Evolutionary conservation across 202 grass and related monocot species (phyloP).

Genomic region (Carex sylvatica): DNA sequence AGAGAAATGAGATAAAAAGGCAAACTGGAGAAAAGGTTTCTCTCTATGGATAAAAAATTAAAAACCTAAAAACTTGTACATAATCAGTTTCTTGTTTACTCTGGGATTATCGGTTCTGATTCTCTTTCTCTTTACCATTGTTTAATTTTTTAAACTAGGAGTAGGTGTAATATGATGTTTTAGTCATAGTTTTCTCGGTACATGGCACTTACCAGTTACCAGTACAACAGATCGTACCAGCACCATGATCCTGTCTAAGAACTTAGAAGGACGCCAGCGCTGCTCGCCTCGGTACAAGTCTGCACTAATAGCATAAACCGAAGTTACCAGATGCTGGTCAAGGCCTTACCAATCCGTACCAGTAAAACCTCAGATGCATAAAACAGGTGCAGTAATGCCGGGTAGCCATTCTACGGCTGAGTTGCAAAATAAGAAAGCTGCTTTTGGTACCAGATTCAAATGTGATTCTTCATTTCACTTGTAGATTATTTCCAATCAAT

Average conservation of each 20-base stretch:
- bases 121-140: not conserved
- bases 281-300: not conserved
- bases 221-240: not conserved
- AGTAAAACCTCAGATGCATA: not conserved
- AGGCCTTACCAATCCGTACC: not conserved
- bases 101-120: not conserved
- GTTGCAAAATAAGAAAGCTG: too few relatives aligned
- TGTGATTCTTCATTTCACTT: too few relatives aligned
- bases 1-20: not conserved
- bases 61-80: not conserved
- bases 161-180: not conserved
- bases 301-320: not conserved
- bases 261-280: not conserved
- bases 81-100: not conserved
- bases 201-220: not conserved
- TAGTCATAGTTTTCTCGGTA: not conserved
- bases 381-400: not conserved
- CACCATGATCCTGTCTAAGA: not conserved
- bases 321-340: not conserved
- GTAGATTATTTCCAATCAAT: too few relatives aligned
- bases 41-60: not conserved
- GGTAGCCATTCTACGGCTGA: too few relatives aligned
- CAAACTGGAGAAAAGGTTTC: not conserved
- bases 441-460: too few relatives aligned
- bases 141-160: not conserved